Evolutionary conservation across 202 grass and related monocot genomes (phyloP).

Genomic region (Eragrostis tef): DNA sequence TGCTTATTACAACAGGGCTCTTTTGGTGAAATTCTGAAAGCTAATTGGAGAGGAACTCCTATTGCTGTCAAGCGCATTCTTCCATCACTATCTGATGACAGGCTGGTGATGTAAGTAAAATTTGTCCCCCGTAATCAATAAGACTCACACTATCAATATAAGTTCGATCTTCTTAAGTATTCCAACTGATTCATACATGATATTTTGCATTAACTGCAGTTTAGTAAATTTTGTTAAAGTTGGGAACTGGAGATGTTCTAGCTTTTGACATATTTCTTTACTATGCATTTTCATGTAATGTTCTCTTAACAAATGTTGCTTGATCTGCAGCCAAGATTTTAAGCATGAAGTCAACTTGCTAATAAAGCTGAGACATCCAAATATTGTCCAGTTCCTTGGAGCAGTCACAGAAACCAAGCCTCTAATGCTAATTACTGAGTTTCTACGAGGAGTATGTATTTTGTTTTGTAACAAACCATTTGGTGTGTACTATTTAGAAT

Average conservation of each 20-base stretch:
- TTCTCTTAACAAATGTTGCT: constrained; percentile 19
- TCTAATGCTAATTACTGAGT: constrained; percentile 95
- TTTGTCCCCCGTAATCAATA: constrained; percentile 19
- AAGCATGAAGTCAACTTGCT: constrained; percentile 98
- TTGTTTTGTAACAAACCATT: constrained; percentile 21
- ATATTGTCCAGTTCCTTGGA: constrained; percentile 99
- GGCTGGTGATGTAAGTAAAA: constrained; percentile 82
- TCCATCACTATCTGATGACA: constrained; percentile 96
- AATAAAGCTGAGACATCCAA: constrained; percentile 97
- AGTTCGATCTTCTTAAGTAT: background rate
- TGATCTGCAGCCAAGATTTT: constrained; percentile 89
- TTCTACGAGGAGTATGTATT: constrained; percentile 79
- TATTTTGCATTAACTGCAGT: constrained; percentile 1
- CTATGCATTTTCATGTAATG: background rate
- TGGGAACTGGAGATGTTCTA: constrained; percentile 6
- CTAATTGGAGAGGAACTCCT: constrained; percentile 97
- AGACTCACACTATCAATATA: background rate
- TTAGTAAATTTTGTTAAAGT: background rate
- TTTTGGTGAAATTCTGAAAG: constrained; percentile 99
- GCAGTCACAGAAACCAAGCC: constrained; percentile 97
- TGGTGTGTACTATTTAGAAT: constrained; percentile 12
- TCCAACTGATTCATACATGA: background rate
- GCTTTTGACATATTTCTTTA: constrained; percentile 19
- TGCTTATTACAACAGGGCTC: constrained; percentile 70
- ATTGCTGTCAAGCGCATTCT: constrained; percentile 99